These are phyloP conservation scores for Colletotrichum sp. DNA, from an alignment of 2,329 filamentous ascomycete genomes.

Conservation along the genomic window DNA sequence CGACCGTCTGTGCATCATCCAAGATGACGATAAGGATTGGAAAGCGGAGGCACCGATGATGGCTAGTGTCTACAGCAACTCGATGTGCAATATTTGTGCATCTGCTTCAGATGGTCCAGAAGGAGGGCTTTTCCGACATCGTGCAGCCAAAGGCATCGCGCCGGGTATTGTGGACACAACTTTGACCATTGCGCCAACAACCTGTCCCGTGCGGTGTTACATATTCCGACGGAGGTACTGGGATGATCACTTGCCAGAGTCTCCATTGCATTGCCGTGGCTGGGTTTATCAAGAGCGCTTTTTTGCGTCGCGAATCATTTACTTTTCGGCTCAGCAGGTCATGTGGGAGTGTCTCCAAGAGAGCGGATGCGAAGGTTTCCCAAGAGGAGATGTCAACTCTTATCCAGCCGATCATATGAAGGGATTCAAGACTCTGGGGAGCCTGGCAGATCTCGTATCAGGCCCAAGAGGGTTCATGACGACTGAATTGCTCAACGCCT, in stretches of 20 bases:
- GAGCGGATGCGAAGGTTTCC: not conserved
- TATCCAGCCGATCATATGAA: not conserved
- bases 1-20: not conserved
- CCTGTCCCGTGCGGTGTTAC: not conserved
- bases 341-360: not conserved
- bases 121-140: not conserved
- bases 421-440: not conserved
- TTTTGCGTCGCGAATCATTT: not conserved
- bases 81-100: not conserved
- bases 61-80: not conserved
- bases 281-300: not conserved
- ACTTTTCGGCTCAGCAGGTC: not conserved
- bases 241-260: not conserved
- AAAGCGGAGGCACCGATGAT: not conserved
- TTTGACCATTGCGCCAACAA: not conserved
- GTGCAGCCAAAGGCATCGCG: not conserved
- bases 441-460: not conserved
- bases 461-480: not conserved
- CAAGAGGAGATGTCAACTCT: not conserved
- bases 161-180: not conserved
- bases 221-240: not conserved
- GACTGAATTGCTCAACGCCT: not conserved
- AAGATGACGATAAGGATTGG: not conserved
- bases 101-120: not conserved
- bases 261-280: not conserved